Conservation (phyloP, 2,329 filamentous ascomycete species). For the Alternaria metachromatica region DNA sequence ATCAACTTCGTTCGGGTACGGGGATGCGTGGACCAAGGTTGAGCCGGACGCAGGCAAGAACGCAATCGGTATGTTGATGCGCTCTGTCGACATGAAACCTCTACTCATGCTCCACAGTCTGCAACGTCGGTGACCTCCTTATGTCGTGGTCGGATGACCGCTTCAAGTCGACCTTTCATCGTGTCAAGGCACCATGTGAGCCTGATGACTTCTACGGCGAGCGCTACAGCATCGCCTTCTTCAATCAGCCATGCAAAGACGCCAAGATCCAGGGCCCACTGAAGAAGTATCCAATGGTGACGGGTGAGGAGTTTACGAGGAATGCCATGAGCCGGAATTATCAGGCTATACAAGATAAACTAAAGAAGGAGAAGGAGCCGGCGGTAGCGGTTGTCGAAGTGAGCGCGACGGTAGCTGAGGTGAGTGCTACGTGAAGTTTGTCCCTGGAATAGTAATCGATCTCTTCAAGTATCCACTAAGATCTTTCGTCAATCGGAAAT, state of each 20-base stretch:
- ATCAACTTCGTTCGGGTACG: slow-evolving; percentile 64
- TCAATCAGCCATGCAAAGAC: slow-evolving; percentile 68
- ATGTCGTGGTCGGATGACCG: slow-evolving; percentile 73
- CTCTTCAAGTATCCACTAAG: not conserved
- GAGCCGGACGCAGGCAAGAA: slow-evolving; percentile 39
- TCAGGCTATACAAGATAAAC: slow-evolving; percentile 58
- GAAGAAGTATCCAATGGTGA: slow-evolving; percentile 68
- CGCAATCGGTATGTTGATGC: slow-evolving; percentile 22
- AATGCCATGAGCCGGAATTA: slow-evolving; percentile 65
- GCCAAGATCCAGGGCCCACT: slow-evolving; percentile 65
- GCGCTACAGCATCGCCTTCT: slow-evolving; percentile 70
- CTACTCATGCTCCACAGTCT: slow-evolving; percentile 57
- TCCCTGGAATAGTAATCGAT: not conserved
- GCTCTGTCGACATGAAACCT: too few relatives aligned
- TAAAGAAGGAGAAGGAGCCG: slow-evolving; percentile 33
- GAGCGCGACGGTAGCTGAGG: not conserved
- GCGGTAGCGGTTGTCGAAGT: not conserved
- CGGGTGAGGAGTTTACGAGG: slow-evolving; percentile 66
- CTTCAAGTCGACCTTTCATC: slow-evolving; percentile 71
- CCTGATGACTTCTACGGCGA: slow-evolving; percentile 63
- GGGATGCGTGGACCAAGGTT: slow-evolving; percentile 70
- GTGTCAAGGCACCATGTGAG: slow-evolving; percentile 67
- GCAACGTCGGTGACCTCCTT: slow-evolving; percentile 70
- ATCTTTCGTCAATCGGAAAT: not conserved
- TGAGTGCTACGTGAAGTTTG: not conserved